These are phyloP conservation scores for Tricholoma sp. DNA, from an alignment of 768 basidiomycete genomes.

Conservation along the genomic window DNA sequence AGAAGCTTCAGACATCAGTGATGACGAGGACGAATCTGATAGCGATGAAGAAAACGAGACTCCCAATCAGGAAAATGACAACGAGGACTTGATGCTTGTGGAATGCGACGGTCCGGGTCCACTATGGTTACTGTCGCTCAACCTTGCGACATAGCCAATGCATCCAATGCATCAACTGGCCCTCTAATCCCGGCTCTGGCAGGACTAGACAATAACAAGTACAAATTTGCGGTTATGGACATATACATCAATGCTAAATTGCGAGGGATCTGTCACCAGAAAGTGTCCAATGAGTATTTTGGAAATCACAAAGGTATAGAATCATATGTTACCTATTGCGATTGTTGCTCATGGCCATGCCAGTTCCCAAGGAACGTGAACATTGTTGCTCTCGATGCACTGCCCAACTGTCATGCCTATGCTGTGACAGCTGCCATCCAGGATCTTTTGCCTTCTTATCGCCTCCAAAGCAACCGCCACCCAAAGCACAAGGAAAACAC, in stretches of 20 bases:
- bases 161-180: neutral
- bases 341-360: no score
- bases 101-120: no score
- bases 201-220: neutral
- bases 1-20: no score
- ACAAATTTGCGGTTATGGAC: neutral
- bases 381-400: conserved; percentile 6
- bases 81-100: no score
- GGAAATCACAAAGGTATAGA: neutral
- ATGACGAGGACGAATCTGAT: no score
- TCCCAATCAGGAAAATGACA: no score
- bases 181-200: neutral
- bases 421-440: conserved; percentile 11
- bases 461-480: neutral
- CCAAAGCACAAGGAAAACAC: neutral
- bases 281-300: neutral
- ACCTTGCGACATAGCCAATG: no score
- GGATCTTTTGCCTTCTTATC: neutral
- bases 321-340: neutral
- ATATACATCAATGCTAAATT: neutral
- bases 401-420: neutral
- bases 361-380: neutral
- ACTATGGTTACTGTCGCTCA: no score
- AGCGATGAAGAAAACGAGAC: no score
- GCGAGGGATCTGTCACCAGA: neutral